These are phyloP conservation scores for Mycena galopus DNA, from an alignment of 768 basidiomycete genomes.

Conservation along the genomic window DNA sequence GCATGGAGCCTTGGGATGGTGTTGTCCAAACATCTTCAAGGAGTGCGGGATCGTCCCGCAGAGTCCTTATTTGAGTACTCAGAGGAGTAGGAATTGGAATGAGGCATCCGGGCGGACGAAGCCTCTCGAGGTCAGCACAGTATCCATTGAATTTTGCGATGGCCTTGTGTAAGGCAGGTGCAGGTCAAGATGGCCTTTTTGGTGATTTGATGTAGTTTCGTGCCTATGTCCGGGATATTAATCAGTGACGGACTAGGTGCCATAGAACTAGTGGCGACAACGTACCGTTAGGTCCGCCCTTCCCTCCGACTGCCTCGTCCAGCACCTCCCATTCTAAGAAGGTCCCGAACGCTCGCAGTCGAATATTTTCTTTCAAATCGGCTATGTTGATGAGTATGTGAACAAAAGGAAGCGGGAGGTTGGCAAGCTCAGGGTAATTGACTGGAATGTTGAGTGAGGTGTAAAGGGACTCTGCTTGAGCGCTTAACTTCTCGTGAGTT, in stretches of 20 bases:
- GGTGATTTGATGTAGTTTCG: background rate
- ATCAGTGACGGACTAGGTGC: background rate
- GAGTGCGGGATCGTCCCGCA: background rate
- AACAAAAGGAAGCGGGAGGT: background rate
- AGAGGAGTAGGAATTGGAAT: background rate
- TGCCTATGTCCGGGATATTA: background rate
- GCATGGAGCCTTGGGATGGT: background rate
- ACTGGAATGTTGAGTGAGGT: background rate
- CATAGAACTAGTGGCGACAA: background rate
- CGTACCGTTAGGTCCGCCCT: background rate
- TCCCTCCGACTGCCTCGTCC: background rate
- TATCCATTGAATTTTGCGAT: background rate
- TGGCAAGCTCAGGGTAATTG: background rate
- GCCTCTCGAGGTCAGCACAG: background rate
- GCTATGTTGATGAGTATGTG: background rate
- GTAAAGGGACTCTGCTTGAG: background rate
- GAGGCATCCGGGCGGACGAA: background rate
- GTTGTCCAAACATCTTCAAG: conserved; percentile 23
- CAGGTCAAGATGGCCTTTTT: background rate
- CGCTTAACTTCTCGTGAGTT: background rate
- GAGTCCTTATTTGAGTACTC: background rate
- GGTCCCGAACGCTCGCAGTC: background rate
- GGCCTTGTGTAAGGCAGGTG: background rate
- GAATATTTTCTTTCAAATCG: background rate
- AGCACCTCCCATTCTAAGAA: background rate